Conservation (phyloP, 768 basidiomycete species). For the Dentipellis fragilis region DNA sequence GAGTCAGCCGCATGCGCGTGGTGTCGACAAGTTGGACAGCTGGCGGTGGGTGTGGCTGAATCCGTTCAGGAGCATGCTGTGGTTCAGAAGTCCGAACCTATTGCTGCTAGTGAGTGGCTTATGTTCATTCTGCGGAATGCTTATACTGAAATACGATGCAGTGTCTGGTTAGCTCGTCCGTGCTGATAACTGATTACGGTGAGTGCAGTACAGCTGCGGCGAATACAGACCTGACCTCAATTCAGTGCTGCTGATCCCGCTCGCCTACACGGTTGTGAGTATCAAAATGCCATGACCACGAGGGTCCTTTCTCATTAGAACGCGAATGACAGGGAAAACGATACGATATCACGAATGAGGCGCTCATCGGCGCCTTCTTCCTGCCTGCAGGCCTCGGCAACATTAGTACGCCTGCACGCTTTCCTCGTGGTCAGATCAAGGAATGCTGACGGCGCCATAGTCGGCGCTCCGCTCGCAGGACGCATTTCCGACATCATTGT, state of each 20-base stretch:
- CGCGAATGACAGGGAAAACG: conserved; percentile 35
- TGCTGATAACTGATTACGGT: conserved; percentile 21
- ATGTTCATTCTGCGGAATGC: neutral
- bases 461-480: conserved; percentile 52
- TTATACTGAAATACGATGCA: conserved; percentile 19
- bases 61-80: conserved; percentile 39
- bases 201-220: conserved; percentile 17
- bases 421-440: neutral
- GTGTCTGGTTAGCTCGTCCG: conserved; percentile 31
- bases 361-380: conserved; percentile 49
- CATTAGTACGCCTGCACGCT: conserved; percentile 31
- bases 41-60: conserved; percentile 39
- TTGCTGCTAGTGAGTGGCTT: conserved; percentile 35
- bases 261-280: conserved; percentile 58
- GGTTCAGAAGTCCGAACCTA: conserved; percentile 54
- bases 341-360: conserved; percentile 48
- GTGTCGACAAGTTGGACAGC: conserved; percentile 34
- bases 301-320: too few relatives aligned
- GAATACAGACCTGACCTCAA: too few relatives aligned
- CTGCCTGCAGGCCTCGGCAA: conserved; percentile 51
- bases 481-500: conserved; percentile 47
- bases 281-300: too few relatives aligned
- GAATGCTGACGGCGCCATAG: conserved; percentile 20
- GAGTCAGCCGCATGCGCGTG: conserved; percentile 46
- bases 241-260: conserved; percentile 40